Percentiles rank a stretch among this genome's conserved stretches.
These are phyloP conservation scores for Zychaea mexicana DNA, from an alignment of 371 early-diverging fungal genomes.

Conservation along the genomic window DNA sequence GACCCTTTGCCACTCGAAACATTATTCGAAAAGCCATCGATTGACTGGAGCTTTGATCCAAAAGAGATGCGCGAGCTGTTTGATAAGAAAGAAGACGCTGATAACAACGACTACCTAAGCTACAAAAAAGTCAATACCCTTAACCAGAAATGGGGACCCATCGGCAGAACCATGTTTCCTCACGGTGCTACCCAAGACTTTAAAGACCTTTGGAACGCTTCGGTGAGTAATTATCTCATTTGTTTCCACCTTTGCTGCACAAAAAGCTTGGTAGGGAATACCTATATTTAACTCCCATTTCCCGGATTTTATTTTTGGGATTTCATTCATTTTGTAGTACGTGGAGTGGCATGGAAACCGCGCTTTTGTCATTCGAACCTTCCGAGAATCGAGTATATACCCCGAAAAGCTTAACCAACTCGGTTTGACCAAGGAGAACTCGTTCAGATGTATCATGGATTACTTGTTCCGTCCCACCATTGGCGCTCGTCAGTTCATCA, in stretches of 20 bases:
- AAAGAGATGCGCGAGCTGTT: slow-evolving; percentile 39
- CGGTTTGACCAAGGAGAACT: slow-evolving; percentile 45
- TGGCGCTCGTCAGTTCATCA: slow-evolving; percentile 47
- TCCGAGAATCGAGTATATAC: slow-evolving; percentile 33
- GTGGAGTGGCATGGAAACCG: slow-evolving; percentile 48
- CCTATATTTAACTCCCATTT: background rate
- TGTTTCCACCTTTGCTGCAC: background rate
- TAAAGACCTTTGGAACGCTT: slow-evolving; percentile 42
- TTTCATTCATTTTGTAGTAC: slow-evolving; percentile 30
- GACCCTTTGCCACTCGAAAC: slow-evolving; percentile 40
- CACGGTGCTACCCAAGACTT: slow-evolving; percentile 45
- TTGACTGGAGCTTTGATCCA: slow-evolving; percentile 47
- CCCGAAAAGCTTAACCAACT: slow-evolving; percentile 25
- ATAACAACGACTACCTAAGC: slow-evolving; percentile 12
- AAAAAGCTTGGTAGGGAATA: no score
- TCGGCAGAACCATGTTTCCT: slow-evolving; percentile 33
- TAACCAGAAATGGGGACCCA: slow-evolving; percentile 33
- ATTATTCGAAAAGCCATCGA: slow-evolving; percentile 45
- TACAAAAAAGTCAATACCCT: slow-evolving; percentile 38
- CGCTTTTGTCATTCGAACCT: slow-evolving; percentile 48
- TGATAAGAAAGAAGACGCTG: no score
- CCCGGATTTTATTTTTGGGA: background rate
- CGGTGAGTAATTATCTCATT: slow-evolving; percentile 27
- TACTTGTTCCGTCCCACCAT: slow-evolving; percentile 50
- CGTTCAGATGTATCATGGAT: slow-evolving; percentile 47